Percentiles rank a stretch among this genome's conserved stretches.
Evolutionary conservation across 2,329 filamentous ascomycete species (phyloP).

Genomic region (Exophiala viscosa): DNA sequence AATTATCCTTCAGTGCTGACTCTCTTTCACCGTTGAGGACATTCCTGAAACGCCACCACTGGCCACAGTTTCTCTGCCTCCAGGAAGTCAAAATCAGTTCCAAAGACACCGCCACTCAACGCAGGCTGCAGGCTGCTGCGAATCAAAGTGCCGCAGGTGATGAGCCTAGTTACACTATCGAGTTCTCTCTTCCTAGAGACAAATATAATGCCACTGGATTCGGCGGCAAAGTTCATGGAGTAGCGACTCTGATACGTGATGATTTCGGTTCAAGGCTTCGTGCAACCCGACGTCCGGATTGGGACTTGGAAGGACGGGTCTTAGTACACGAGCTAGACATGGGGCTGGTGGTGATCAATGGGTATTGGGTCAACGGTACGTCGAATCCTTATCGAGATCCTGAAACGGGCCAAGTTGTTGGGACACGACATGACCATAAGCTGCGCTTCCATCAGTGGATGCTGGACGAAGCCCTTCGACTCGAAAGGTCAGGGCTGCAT

Average conservation of each 20-base stretch:
- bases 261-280: constrained; percentile 38
- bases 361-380: constrained; percentile 55
- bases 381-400: constrained; percentile 36
- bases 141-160: constrained; percentile 22
- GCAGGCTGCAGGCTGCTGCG: constrained; percentile 39
- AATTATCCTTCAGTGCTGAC: constrained; percentile 35
- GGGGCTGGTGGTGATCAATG: constrained; percentile 43
- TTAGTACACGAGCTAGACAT: constrained; percentile 34
- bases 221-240: constrained; percentile 51
- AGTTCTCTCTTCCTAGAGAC: constrained; percentile 49
- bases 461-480: constrained; percentile 41
- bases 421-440: constrained; percentile 53
- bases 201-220: constrained; percentile 49
- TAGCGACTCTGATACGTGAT: constrained; percentile 47
- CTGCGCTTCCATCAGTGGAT: constrained; percentile 46
- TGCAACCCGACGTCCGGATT: constrained; percentile 42
- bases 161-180: constrained; percentile 40
- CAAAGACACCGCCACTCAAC: constrained; percentile 38
- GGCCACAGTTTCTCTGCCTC: constrained; percentile 45
- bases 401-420: constrained; percentile 39
- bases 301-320: constrained; percentile 53
- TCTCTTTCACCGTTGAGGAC: constrained; percentile 32
- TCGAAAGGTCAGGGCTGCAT: constrained; percentile 41
- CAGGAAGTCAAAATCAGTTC: constrained; percentile 50
- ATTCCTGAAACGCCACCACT: constrained; percentile 45